These are phyloP conservation scores for Xylaria arbuscula DNA, from an alignment of 2,329 filamentous ascomycete species.

Conservation along the genomic window DNA sequence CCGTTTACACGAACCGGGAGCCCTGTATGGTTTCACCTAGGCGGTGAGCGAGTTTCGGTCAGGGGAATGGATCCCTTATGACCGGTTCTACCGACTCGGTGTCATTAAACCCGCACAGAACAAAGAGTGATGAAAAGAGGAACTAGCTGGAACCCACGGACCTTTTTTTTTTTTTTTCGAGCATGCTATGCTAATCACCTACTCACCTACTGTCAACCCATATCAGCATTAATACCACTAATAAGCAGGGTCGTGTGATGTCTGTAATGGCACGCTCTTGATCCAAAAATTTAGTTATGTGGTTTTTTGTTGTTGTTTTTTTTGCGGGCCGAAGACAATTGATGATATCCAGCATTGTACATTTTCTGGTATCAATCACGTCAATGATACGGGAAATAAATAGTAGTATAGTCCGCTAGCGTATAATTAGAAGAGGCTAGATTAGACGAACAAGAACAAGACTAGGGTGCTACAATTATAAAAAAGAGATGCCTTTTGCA, in stretches of 20 bases:
- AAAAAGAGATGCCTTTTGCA: background rate
- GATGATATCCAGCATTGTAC: slow-evolving; percentile 4
- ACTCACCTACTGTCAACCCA: slow-evolving; percentile 18
- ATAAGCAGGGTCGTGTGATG: slow-evolving; percentile 19
- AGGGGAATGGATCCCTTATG: slow-evolving; percentile 34
- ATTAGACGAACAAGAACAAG: slow-evolving; percentile 3
- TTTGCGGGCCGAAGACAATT: no score
- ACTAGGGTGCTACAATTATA: background rate
- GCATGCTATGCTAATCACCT: background rate
- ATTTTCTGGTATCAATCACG: background rate
- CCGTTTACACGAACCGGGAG: slow-evolving; percentile 23
- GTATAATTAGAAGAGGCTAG: background rate
- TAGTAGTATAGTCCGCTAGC: background rate
- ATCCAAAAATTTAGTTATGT: background rate
- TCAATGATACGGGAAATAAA: background rate
- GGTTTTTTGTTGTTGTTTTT: background rate
- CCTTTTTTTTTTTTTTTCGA: background rate
- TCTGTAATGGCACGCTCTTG: background rate
- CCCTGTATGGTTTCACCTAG: slow-evolving; percentile 33
- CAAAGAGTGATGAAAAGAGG: background rate
- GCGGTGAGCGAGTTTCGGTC: slow-evolving; percentile 37
- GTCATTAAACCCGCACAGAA: slow-evolving; percentile 15
- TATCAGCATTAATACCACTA: slow-evolving; percentile 29
- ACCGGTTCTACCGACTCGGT: slow-evolving; percentile 29
- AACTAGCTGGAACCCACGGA: background rate